These are phyloP conservation scores for Botrytis sinoallii DNA, from an alignment of 2,329 filamentous ascomycete genomes.

Conservation along the genomic window DNA sequence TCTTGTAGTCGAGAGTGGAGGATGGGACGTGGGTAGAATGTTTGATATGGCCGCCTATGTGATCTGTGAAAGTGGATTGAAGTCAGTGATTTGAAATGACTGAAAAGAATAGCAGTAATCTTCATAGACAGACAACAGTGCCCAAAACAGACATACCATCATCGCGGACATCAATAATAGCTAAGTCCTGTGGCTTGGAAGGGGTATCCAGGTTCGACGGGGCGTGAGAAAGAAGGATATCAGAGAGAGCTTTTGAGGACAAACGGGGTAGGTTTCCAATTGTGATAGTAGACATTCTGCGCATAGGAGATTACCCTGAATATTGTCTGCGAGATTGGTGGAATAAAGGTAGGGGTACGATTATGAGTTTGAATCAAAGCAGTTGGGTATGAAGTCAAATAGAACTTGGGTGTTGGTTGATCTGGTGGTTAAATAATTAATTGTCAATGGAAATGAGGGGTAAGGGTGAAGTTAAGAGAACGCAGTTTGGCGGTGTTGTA, in stretches of 20 bases:
- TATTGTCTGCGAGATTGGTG: background rate
- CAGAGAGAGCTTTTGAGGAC: constrained; percentile 32
- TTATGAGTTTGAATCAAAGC: background rate
- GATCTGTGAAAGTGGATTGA: constrained; percentile 52
- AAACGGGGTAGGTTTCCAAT: constrained; percentile 35
- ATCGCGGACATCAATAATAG: constrained; percentile 87
- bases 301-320: constrained; percentile 1
- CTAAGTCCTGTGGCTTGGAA: constrained; percentile 46
- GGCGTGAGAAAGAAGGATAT: constrained; percentile 31
- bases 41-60: constrained; percentile 86
- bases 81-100: background rate
- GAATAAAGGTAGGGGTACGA: background rate
- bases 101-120: background rate
- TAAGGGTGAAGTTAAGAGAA: too few relatives aligned
- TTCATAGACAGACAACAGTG: background rate
- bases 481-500: background rate
- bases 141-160: constrained; percentile 51
- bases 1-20: constrained; percentile 66
- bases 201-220: constrained; percentile 31
- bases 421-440: background rate
- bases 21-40: constrained; percentile 74
- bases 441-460: background rate
- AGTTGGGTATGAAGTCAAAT: background rate
- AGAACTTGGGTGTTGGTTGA: too few relatives aligned
- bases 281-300: constrained; percentile 29